A percentile compares a stretch with the other conserved stretches of the same genome.
Evolutionary conservation across 148 eudicot species (phyloP).

Genomic region (Silene conica): DNA sequence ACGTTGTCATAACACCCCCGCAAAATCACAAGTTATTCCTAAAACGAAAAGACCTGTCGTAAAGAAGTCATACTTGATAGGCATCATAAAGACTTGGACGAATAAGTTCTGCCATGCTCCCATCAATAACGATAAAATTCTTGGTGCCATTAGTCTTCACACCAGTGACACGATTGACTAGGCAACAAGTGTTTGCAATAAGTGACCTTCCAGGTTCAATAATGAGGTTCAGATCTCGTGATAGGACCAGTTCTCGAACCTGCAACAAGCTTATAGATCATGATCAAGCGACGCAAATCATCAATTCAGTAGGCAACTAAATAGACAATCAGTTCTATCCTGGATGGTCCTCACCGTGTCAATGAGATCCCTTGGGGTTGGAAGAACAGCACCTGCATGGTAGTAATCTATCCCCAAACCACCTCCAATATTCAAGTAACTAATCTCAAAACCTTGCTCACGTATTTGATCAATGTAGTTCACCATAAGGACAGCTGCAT

Average conservation of each 20-base stretch:
- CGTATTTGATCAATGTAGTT: constrained; percentile 81
- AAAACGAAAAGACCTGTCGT: not conserved
- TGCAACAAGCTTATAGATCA: not conserved
- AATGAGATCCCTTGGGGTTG: constrained; percentile 2
- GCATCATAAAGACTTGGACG: constrained; percentile 95
- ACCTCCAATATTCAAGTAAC: constrained; percentile 92
- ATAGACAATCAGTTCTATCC: not conserved
- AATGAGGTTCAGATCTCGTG: constrained; percentile 76
- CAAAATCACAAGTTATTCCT: not conserved
- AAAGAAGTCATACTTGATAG: constrained; percentile 59
- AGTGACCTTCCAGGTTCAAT: constrained; percentile 97
- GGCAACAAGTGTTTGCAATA: constrained; percentile 90
- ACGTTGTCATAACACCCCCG: not conserved
- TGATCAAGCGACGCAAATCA: not conserved
- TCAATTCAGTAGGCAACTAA: too few relatives aligned
- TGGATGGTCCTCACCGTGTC: constrained; percentile 29
- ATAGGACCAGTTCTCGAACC: constrained; percentile 67
- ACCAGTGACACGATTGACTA: constrained; percentile 89
- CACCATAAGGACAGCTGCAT: constrained; percentile 94
- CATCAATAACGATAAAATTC: constrained; percentile 83
- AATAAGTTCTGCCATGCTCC: constrained; percentile 98
- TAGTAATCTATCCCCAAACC: constrained; percentile 94
- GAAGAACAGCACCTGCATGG: constrained; percentile 55
- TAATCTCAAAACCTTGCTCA: constrained; percentile 79
- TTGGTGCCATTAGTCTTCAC: constrained; percentile 95